phyloP scores from a whole-genome alignment of 2,329 filamentous ascomycete genomes.

The Colletotrichum ledebouriae region DNA sequence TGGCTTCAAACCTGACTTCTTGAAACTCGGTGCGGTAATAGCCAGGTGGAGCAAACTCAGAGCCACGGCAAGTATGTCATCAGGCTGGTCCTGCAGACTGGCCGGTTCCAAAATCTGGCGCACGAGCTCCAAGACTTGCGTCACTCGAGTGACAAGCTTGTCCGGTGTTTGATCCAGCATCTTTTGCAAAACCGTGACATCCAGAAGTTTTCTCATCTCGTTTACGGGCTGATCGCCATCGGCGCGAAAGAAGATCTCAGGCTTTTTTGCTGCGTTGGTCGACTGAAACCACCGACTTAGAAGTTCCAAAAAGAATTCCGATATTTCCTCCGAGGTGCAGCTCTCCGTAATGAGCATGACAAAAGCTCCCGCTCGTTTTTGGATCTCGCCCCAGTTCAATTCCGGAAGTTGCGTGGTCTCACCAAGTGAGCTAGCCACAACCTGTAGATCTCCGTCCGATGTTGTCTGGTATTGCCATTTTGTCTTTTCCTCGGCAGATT shows the following conservation, averaged over 20 bases:
- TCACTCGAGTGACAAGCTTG: slow-evolving; percentile 73
- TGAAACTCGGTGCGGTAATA: slow-evolving; percentile 69
- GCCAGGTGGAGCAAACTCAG: slow-evolving; percentile 74
- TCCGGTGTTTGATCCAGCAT: slow-evolving; percentile 75
- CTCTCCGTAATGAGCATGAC: slow-evolving; percentile 63
- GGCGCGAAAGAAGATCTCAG: slow-evolving; percentile 46
- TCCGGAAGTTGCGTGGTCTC: slow-evolving; percentile 42
- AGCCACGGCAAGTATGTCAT: slow-evolving; percentile 65
- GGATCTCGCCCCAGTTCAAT: slow-evolving; percentile 60
- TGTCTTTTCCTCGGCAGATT: slow-evolving; percentile 47
- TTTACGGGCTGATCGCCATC: slow-evolving; percentile 53
- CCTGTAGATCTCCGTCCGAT: slow-evolving; percentile 64
- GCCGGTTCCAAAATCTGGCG: slow-evolving; percentile 69
- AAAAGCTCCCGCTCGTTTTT: slow-evolving; percentile 62
- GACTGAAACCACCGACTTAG: slow-evolving; percentile 69
- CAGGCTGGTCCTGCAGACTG: slow-evolving; percentile 55
- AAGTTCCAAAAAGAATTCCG: slow-evolving; percentile 71
- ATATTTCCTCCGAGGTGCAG: slow-evolving; percentile 68
- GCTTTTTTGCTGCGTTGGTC: slow-evolving; percentile 45
- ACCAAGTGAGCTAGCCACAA: slow-evolving; percentile 51
- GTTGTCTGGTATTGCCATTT: slow-evolving; percentile 67
- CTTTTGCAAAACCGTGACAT: slow-evolving; percentile 74
- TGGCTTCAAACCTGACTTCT: slow-evolving; percentile 60
- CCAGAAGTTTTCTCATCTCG: slow-evolving; percentile 63
- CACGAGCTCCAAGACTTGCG: slow-evolving; percentile 74